A percentile compares a stretch with the other conserved stretches of the same genome.
Conservation (phyloP, 2,329 filamentous ascomycete species). For the Apiospora hydei region DNA sequence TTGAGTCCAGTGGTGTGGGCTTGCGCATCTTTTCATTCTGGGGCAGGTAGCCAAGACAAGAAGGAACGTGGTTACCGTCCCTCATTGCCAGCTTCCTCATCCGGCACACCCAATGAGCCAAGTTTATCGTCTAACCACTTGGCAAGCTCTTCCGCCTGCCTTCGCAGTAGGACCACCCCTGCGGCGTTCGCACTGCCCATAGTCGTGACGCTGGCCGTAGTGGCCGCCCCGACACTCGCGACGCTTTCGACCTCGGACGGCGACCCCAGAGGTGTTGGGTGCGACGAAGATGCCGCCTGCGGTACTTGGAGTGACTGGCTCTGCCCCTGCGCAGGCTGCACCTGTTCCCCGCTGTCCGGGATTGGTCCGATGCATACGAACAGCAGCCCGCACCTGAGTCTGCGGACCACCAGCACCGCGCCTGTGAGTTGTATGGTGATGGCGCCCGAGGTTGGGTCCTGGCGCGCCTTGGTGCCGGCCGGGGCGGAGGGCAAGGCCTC, state of each 20-base stretch:
- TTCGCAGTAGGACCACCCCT: conserved; percentile 59
- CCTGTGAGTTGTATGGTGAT: conserved; percentile 67
- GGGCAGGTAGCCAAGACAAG: not conserved
- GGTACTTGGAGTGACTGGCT: conserved; percentile 34
- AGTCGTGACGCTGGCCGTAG: conserved; percentile 49
- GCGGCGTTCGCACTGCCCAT: conserved; percentile 48
- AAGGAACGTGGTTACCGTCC: conserved; percentile 31
- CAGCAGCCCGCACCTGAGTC: conserved; percentile 64
- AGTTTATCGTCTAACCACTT: conserved; percentile 68
- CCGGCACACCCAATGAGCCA: conserved; percentile 58
- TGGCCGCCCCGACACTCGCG: conserved; percentile 52
- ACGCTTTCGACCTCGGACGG: conserved; percentile 57
- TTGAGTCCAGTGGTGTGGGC: not conserved
- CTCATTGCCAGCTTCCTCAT: conserved; percentile 51
- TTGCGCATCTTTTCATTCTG: conserved; percentile 19
- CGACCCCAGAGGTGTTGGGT: conserved; percentile 44
- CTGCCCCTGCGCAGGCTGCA: conserved; percentile 31
- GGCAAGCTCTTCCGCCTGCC: conserved; percentile 66
- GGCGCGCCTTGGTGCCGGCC: conserved; percentile 22
- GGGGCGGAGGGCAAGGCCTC: conserved; percentile 47
- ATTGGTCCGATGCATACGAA: conserved; percentile 66
- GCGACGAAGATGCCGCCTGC: conserved; percentile 34
- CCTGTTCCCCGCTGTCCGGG: conserved; percentile 36
- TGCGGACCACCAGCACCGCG: conserved; percentile 65
- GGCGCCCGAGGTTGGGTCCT: conserved; percentile 42